phyloP scores from a whole-genome alignment of 2,329 filamentous ascomycete genomes.

The Fusarium veterinarium region DNA sequence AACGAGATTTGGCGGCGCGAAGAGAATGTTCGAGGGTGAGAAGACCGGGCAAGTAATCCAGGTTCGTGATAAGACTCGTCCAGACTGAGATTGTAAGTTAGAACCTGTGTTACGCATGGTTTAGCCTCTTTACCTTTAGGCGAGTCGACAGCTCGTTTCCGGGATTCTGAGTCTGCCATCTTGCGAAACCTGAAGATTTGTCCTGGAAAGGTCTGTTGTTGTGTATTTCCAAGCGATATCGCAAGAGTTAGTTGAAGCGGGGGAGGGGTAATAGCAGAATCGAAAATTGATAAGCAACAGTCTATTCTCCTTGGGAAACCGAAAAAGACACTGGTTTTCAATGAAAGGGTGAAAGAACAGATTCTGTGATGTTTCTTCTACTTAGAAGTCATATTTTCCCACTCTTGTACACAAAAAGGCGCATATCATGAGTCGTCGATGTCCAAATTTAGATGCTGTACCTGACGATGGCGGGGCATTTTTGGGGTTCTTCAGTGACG shows the following conservation, averaged over 20 bases:
- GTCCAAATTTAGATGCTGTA: background rate
- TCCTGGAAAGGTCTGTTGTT: background rate
- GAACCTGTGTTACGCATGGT: background rate
- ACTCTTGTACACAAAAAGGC: background rate
- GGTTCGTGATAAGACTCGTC: conserved; percentile 89
- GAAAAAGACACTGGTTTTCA: too few relatives aligned
- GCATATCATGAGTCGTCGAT: conserved; percentile 28
- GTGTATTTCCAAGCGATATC: background rate
- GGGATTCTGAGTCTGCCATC: conserved; percentile 37
- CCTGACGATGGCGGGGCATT: conserved; percentile 19
- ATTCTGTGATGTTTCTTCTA: background rate
- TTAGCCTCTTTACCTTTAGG: conserved; percentile 49
- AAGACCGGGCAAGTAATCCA: conserved; percentile 82
- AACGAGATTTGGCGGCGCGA: conserved; percentile 71
- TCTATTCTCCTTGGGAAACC: background rate
- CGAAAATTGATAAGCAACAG: background rate
- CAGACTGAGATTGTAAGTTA: conserved; percentile 69
- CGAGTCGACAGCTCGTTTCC: conserved; percentile 52
- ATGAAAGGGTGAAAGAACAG: background rate
- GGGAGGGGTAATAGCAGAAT: conserved; percentile 16
- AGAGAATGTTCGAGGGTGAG: conserved; percentile 85
- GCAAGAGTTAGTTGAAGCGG: conserved; percentile 15
- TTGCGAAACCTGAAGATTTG: background rate
- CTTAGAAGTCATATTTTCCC: background rate
- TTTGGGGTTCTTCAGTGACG: conserved; percentile 23